Base-by-base conservation (phyloP, 208 protist genomes). In the Acanthamoeba culbertsoni region DNA sequence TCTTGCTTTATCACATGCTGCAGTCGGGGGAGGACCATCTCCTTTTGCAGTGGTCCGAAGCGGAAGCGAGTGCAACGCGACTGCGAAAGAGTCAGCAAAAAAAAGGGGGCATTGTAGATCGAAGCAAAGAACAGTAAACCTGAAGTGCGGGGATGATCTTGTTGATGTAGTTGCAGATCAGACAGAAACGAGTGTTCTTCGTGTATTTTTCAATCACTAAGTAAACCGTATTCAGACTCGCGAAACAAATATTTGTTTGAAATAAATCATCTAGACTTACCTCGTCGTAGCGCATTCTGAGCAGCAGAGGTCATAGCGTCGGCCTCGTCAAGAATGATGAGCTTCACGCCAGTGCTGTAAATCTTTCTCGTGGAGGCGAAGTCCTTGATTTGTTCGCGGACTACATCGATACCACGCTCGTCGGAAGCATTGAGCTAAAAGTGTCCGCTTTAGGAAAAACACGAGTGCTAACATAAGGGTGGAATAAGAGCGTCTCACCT, bases 311-410 rank as follows among this genome's bases (percentile, higher is more conserved):
- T 99, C 99, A 99, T 99, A 45, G 99, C 98, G 96, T 99, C 99
- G 14, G 99, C 99, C 96, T 99, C 99, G 95, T 99, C 99, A 3
- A 99, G 97, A 35, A 99, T 98, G 79, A 99, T 98, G 2, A 99
- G 96, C 94, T 99, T 99, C 93, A 98, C 98, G 37, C 93, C 94
- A 2, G 94, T 57, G 43, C 73, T 94, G 43, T 55, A 99, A 79
- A 99, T 98, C 51, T 98, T 98, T 45, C 97, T 96, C 37, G 99
- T 99, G 84, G 97, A 98, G 20, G 99, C 98, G 96, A 99, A 99
- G 55, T 98, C 96, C 91, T 99, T 99, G 53, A 99, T 99, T 94
- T 99, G 96, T 26, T 99, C 96, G 77, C 99, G 97, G 31, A 99
- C 99, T 5, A 99, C 98, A 93, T 99, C 98, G 86, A 99, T 99